Conservation (phyloP, 352 stramenopile species). For the Globisporangium viniferum region DNA sequence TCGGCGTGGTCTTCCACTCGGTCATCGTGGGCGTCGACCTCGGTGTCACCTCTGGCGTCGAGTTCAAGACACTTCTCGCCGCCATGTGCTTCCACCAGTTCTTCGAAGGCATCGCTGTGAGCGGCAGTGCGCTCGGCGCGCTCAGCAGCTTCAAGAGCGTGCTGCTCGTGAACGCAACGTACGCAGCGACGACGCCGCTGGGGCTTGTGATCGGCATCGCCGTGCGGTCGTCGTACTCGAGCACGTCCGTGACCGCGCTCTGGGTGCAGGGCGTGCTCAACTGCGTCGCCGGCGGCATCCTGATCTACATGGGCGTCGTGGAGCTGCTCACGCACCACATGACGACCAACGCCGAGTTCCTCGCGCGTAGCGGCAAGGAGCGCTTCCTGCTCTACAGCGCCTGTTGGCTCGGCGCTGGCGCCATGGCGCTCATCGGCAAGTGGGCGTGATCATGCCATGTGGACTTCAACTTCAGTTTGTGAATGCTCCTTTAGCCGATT, state of each 20-base stretch:
- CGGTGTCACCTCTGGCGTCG: slow-evolving; percentile 37
- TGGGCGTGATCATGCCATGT: slow-evolving; percentile 37
- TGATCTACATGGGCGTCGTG: slow-evolving; percentile 54
- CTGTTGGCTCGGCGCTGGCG: slow-evolving; percentile 47
- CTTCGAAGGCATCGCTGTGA: slow-evolving; percentile 66
- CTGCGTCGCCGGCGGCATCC: slow-evolving; percentile 60
- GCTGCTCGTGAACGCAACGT: slow-evolving; percentile 45
- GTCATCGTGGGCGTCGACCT: slow-evolving; percentile 68
- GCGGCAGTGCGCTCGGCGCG: slow-evolving; percentile 35
- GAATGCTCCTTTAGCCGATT: neutral
- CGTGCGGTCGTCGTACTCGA: slow-evolving; percentile 49
- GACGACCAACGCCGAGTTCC: slow-evolving; percentile 61
- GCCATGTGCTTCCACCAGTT: slow-evolving; percentile 78
- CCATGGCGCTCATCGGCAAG: slow-evolving; percentile 69
- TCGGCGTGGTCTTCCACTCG: slow-evolving; percentile 61
- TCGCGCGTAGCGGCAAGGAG: slow-evolving; percentile 26
- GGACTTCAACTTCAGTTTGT: neutral
- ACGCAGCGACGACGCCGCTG: slow-evolving; percentile 51
- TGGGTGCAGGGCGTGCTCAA: slow-evolving; percentile 65
- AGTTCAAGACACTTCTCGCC: slow-evolving; percentile 60
- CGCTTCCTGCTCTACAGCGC: slow-evolving; percentile 43
- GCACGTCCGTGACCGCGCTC: slow-evolving; percentile 38
- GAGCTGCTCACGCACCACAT: slow-evolving; percentile 63
- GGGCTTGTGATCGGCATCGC: slow-evolving; percentile 57
- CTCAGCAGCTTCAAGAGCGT: slow-evolving; percentile 39